Evolutionary conservation across 1,139 yeast genomes (phyloP), one percentile per base, ranked within the genome.

Genomic region (Pneumocystis murina): DNA sequence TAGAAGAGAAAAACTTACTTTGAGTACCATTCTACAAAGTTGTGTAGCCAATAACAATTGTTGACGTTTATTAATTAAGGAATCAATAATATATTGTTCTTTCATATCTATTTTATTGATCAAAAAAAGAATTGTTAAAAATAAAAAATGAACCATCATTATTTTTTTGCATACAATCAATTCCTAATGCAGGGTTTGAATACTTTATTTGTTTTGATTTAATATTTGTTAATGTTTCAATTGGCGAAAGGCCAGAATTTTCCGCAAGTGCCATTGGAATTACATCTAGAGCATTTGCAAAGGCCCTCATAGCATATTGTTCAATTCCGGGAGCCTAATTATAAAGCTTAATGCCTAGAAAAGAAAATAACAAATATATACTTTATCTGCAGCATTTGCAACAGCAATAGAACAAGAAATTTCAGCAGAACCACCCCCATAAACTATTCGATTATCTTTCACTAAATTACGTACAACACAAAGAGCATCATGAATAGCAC

Each of bases 371-470:
- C 10, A 54, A 14, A 54, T 30, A 39, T 84, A 85, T 75, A 88
- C 95, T 72, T 83, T 84, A 74, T 91, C 97, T 55, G 97, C 97
- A 68, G 87, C 96, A 63, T 86, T 89, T 64, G 91, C 81, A 24
- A 94, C 96, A 12, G 95, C 95, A 69, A 92, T 77, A 17, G 97
- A 90, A 78, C 96, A 87, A 1, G 97, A 80, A 64, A 92, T 84
- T 77, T 94, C 99, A 35, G 97, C 94, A 28, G 98, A 96, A 70
- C 98, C 99, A 70, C 98, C 98, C 68, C 98, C 98, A 72, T 94
- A 94, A 17, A 94, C 97, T 61, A 94, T 89, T 75, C 97, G 82
- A 73, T 84, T 86, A 74, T 94, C 97, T 72, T 86, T 84, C 64
- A 94, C 86, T 73, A 94, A 82, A 77, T 94, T 94, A 78, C 98